A percentile compares a stretch with the other conserved stretches of the same genome.
These are phyloP conservation scores for Penicillium psychrosexuale DNA, from an alignment of 2,329 filamentous ascomycete genomes.

Conservation along the genomic window DNA sequence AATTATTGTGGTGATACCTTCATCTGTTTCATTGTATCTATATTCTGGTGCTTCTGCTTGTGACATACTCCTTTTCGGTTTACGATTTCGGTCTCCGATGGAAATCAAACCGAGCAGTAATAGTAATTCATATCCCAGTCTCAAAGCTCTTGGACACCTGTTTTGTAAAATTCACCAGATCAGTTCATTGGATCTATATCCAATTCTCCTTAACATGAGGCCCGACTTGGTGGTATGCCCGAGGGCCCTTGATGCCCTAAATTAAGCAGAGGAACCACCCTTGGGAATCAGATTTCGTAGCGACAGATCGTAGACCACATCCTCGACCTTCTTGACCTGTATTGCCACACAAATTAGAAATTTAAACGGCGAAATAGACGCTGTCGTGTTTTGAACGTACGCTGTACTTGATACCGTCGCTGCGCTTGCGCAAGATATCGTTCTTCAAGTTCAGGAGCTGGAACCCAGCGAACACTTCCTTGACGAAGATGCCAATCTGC, in stretches of 20 bases:
- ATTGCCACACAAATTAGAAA: constrained; percentile 3
- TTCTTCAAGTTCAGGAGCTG: constrained; percentile 98
- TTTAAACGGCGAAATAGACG: background rate
- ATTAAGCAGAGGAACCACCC: constrained; percentile 21
- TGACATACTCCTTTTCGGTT: background rate
- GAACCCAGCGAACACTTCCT: constrained; percentile 92
- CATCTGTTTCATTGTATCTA: constrained; percentile 8
- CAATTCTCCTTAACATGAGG: background rate
- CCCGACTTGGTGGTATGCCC: too few relatives aligned
- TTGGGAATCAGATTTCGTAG: constrained; percentile 74
- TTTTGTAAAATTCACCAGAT: background rate
- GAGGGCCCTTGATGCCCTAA: background rate
- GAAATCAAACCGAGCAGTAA: background rate
- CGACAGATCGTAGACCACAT: constrained; percentile 93
- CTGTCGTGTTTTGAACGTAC: constrained; percentile 33
- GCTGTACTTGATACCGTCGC: constrained; percentile 92
- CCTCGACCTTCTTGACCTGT: constrained; percentile 91
- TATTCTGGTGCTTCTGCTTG: constrained; percentile 12
- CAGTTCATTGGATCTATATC: background rate
- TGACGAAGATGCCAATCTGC: constrained; percentile 86
- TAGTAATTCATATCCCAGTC: background rate
- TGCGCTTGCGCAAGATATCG: constrained; percentile 79
- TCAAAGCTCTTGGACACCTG: background rate
- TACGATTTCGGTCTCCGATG: background rate
- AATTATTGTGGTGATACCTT: background rate